A percentile compares a stretch with the other conserved stretches of the same genome.
Conservation (phyloP, 164 flowering plant species). For the Magnolia sinica region DNA sequence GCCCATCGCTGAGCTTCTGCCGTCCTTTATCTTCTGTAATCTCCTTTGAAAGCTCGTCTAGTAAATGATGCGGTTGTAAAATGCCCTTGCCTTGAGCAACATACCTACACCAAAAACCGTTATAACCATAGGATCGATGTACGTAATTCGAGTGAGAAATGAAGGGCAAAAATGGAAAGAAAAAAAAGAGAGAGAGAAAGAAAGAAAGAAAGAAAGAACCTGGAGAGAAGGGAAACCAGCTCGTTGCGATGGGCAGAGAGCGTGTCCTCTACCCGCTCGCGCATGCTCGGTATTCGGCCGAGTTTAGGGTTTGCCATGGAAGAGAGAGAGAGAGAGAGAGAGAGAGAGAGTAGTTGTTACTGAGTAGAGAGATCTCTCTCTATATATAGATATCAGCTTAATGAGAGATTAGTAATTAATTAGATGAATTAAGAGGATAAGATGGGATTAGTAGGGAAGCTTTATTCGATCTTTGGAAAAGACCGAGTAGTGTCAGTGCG, state of each 20-base stretch:
- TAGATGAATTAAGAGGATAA: too few relatives aligned
- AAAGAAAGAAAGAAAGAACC: conserved; percentile 31
- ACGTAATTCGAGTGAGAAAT: background rate
- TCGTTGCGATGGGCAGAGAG: conserved; percentile 85
- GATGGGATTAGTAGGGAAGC: too few relatives aligned
- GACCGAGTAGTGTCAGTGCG: too few relatives aligned
- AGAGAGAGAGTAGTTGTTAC: background rate
- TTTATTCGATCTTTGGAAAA: too few relatives aligned
- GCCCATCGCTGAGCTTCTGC: conserved; percentile 43
- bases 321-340: too few relatives aligned
- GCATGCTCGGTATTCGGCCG: conserved; percentile 49
- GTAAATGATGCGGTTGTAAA: conserved; percentile 74
- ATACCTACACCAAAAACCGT: conserved; percentile 43
- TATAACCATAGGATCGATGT: background rate
- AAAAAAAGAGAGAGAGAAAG: background rate
- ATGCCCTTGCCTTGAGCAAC: conserved; percentile 87
- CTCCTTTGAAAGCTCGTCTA: conserved; percentile 59
- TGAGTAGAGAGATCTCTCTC: background rate
- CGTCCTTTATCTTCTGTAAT: conserved; percentile 38
- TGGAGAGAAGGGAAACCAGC: conserved; percentile 82
- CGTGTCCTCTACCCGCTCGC: conserved; percentile 87
- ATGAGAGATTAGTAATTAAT: too few relatives aligned
- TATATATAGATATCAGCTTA: too few relatives aligned
- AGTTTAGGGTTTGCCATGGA: background rate
- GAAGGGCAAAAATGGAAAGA: background rate